A percentile compares a stretch with the other conserved stretches of the same genome.
These are phyloP conservation scores for Stellera chamaejasme DNA, from an alignment of 345 rosid species.

Conservation along the genomic window DNA sequence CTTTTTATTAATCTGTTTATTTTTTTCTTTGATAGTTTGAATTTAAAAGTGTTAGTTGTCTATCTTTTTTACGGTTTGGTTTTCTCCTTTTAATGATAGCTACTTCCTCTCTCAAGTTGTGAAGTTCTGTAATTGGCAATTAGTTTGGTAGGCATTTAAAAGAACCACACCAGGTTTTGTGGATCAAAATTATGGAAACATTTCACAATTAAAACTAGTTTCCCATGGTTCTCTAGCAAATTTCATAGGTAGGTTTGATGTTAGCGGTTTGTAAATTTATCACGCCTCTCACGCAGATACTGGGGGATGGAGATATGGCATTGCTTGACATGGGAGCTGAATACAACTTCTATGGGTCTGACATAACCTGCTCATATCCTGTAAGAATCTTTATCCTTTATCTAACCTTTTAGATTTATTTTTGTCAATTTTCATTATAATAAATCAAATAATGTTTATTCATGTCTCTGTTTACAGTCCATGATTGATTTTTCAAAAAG, in stretches of 20 bases:
- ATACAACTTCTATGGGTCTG: slow-evolving; percentile 87
- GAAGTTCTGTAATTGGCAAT: no score
- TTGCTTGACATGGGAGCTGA: slow-evolving; percentile 98
- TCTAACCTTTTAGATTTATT: no score
- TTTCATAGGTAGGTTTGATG: neutral
- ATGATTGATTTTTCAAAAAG: neutral
- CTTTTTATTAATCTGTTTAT: slow-evolving; percentile 4
- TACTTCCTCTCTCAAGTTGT: neutral
- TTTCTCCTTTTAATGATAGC: slow-evolving; percentile 1
- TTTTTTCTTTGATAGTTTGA: slow-evolving; percentile 1
- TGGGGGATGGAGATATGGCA: slow-evolving; percentile 85
- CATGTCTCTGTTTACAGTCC: neutral
- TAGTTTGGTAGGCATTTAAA: no score
- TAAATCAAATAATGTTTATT: no score
- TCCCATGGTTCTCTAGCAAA: neutral
- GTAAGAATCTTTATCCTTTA: slow-evolving; percentile 32
- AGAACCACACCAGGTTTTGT: no score
- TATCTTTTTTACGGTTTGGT: neutral
- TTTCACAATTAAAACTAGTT: neutral
- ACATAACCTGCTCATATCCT: slow-evolving; percentile 92
- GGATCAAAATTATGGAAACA: no score
- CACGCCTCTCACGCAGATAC: slow-evolving; percentile 39
- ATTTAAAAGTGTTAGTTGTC: neutral
- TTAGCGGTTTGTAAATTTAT: slow-evolving; percentile 1
- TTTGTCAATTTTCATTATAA: no score